These are phyloP conservation scores for Gamsiella multidivaricata DNA, from an alignment of 192 early-diverging fungal species.

Conservation along the genomic window DNA sequence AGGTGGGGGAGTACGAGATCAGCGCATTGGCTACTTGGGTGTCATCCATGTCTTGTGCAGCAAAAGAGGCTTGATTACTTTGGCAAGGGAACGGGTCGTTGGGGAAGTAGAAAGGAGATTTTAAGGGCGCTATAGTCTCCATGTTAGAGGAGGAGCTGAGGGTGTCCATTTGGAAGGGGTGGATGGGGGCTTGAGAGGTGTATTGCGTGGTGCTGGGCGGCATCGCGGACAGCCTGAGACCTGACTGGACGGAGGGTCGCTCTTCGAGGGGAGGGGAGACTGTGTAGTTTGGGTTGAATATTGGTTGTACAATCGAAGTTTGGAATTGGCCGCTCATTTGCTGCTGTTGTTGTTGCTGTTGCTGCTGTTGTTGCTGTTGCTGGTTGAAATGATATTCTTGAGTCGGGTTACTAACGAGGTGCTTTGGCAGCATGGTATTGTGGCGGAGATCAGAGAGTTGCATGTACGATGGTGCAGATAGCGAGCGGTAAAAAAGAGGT, in stretches of 20 bases:
- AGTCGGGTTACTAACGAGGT: background rate
- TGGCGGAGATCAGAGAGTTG: constrained; percentile 1
- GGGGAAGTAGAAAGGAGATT: constrained; percentile 1
- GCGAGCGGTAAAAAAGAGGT: constrained; percentile 17
- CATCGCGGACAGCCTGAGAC: background rate
- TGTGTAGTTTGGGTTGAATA: background rate
- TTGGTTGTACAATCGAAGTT: background rate
- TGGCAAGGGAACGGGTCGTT: constrained; percentile 14
- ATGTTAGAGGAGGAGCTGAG: background rate
- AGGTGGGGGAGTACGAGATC: constrained; percentile 11
- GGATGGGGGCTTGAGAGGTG: constrained; percentile 23
- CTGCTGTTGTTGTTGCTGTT: constrained; percentile 17
- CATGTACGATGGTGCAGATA: constrained; percentile 28
- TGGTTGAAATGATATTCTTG: constrained; percentile 8
- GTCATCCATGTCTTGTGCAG: constrained; percentile 43
- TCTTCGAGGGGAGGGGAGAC: background rate
- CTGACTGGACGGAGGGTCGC: background rate
- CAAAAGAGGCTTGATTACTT: background rate
- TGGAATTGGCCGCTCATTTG: constrained; percentile 10
- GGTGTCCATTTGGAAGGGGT: constrained; percentile 29
- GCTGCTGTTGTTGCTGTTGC: constrained; percentile 24
- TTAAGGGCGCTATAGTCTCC: background rate
- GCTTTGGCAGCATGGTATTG: background rate
- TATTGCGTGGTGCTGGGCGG: constrained; percentile 7
- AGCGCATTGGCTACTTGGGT: constrained; percentile 2